These are phyloP conservation scores for Suillus cothurnatus DNA, from an alignment of 768 basidiomycete genomes.

Conservation along the genomic window DNA sequence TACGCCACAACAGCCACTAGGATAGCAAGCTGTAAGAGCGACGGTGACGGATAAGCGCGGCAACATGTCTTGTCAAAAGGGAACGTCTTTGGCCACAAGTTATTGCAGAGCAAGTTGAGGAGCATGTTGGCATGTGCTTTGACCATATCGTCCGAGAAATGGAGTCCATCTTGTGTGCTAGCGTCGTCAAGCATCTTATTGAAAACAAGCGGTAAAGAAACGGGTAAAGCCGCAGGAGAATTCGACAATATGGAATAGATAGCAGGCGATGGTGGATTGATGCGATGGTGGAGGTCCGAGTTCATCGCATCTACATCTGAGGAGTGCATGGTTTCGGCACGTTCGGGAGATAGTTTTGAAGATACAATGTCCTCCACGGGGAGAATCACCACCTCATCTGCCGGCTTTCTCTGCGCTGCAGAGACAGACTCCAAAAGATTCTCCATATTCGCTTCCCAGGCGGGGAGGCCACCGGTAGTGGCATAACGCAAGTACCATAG, in stretches of 20 bases:
- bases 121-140: conserved; percentile 75
- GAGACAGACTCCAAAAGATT: conserved; percentile 54
- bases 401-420: conserved; percentile 41
- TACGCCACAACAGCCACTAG: conserved; percentile 48
- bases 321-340: conserved; percentile 68
- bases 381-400: conserved; percentile 76
- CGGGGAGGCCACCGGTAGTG: conserved; percentile 69
- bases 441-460: conserved; percentile 80
- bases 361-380: conserved; percentile 76
- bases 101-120: conserved; percentile 82
- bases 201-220: conserved; percentile 76
- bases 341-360: conserved; percentile 63
- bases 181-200: conserved; percentile 76
- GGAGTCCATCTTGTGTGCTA: conserved; percentile 83
- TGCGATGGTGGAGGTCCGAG: conserved; percentile 74
- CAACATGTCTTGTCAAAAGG: conserved; percentile 83
- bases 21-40: conserved; percentile 54
- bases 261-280: conserved; percentile 39
- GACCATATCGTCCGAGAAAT: conserved; percentile 67
- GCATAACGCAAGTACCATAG: conserved; percentile 88
- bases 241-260: conserved; percentile 33
- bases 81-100: conserved; percentile 58
- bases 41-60: conserved; percentile 70
- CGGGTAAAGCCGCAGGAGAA: conserved; percentile 29
- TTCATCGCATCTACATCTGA: conserved; percentile 93